These are phyloP conservation scores for Dactylellina drechsleri DNA, from an alignment of 2,329 filamentous ascomycete species.

Conservation along the genomic window DNA sequence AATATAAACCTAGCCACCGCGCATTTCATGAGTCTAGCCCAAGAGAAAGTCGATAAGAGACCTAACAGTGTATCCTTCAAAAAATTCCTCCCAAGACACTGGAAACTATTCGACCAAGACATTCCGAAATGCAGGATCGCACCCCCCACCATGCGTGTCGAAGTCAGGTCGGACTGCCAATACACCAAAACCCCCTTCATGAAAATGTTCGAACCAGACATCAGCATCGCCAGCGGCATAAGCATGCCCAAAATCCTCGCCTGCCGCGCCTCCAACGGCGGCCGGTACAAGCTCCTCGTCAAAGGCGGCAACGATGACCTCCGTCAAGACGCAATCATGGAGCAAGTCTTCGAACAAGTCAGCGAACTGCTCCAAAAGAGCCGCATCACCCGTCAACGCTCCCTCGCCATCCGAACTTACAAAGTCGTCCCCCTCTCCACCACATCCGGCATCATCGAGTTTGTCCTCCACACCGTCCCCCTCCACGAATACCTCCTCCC, in stretches of 20 bases:
- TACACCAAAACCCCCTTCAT: slow-evolving; percentile 83
- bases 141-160: slow-evolving; percentile 87
- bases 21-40: slow-evolving; percentile 48
- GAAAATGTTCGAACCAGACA: slow-evolving; percentile 74
- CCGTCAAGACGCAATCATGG: slow-evolving; percentile 98
- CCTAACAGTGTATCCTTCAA: slow-evolving; percentile 71
- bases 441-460: slow-evolving; percentile 91
- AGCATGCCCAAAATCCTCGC: slow-evolving; percentile 95
- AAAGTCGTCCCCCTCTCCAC: slow-evolving; percentile 91
- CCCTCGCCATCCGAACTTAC: slow-evolving; percentile 92
- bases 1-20: slow-evolving; percentile 39
- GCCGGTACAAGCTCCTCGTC: slow-evolving; percentile 85
- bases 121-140: slow-evolving; percentile 77
- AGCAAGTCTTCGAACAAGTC: slow-evolving; percentile 97
- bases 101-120: slow-evolving; percentile 53
- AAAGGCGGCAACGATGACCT: slow-evolving; percentile 97
- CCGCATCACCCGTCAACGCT: slow-evolving; percentile 84
- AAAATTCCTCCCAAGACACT: slow-evolving; percentile 39
- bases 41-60: slow-evolving; percentile 66
- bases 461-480: slow-evolving; percentile 91
- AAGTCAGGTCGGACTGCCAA: slow-evolving; percentile 76
- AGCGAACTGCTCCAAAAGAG: slow-evolving; percentile 88
- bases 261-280: slow-evolving; percentile 79
- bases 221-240: slow-evolving; percentile 87
- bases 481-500: slow-evolving; percentile 92